Evolutionary conservation across 2,329 filamentous ascomycete genomes (phyloP).

Genomic region (Xylariales sp.): DNA sequence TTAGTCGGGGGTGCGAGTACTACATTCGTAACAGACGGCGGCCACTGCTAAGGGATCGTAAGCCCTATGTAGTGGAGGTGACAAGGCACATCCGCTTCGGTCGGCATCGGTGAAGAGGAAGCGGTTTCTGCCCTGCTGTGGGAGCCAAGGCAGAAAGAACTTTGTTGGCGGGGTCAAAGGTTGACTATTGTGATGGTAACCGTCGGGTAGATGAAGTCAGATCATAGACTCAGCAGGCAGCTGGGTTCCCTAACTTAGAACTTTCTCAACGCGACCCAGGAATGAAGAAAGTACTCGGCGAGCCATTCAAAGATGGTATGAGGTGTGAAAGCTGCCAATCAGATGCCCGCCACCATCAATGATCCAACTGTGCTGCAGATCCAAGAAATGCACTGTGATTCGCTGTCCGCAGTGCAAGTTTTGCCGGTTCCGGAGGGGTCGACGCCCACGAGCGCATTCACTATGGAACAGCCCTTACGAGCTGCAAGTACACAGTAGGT

Average conservation of each 20-base stretch:
- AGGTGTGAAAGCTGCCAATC: constrained; percentile 1
- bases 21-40: constrained; percentile 40
- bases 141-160: constrained; percentile 11
- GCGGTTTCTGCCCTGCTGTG: constrained; percentile 6
- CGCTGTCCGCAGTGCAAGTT: constrained; percentile 1
- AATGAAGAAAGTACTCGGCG: too few relatives aligned
- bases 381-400: not conserved
- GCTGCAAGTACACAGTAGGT: too few relatives aligned
- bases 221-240: too few relatives aligned
- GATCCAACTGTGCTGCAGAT: not conserved
- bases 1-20: constrained; percentile 24
- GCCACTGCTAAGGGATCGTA: constrained; percentile 40
- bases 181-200: too few relatives aligned
- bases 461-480: too few relatives aligned
- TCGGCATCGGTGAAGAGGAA: constrained; percentile 34
- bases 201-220: too few relatives aligned
- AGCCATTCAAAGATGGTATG: constrained; percentile 1
- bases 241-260: too few relatives aligned
- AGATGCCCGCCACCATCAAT: not conserved
- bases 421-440: constrained; percentile 9
- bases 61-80: constrained; percentile 36
- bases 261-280: too few relatives aligned
- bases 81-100: constrained; percentile 36
- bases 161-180: constrained; percentile 9
- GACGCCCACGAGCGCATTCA: too few relatives aligned